Conservation (phyloP, 768 basidiomycete species). For the Phaeotremella skinneri region DNA sequence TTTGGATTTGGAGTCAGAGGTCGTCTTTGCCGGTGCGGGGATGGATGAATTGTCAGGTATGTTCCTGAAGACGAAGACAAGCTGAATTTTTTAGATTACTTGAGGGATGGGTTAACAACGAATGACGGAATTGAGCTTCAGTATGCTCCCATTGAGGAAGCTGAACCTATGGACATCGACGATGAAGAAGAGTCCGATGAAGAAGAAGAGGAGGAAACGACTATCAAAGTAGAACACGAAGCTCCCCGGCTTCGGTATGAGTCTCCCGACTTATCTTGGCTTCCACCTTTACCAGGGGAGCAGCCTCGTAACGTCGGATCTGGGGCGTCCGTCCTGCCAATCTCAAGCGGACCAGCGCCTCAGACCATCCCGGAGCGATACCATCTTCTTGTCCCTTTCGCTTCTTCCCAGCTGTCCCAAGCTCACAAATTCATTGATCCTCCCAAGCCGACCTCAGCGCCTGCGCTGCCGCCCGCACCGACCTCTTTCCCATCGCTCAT, state of each 20-base stretch:
- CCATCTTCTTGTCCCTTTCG: conserved; percentile 23
- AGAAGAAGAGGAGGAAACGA: conserved; percentile 1
- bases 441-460: conserved; percentile 4
- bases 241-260: not conserved
- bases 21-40: conserved; percentile 13
- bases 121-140: not conserved
- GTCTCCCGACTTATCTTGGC: conserved; percentile 27
- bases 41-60: conserved; percentile 23
- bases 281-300: conserved; percentile 31
- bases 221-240: conserved; percentile 3
- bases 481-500: conserved; percentile 33
- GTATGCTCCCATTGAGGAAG: conserved; percentile 7
- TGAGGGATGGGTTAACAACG: not conserved
- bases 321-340: not conserved
- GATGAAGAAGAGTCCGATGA: conserved; percentile 3
- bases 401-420: conserved; percentile 27
- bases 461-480: conserved; percentile 17
- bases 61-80: not conserved
- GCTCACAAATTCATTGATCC: conserved; percentile 27
- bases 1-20: conserved; percentile 12
- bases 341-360: not conserved
- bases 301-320: not conserved
- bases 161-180: conserved; percentile 1
- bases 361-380: conserved; percentile 28
- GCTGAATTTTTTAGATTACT: not conserved